phyloP scores from a whole-genome alignment of 2,329 filamentous ascomycete genomes.

The Cladosporium austrohemisphaericum region DNA sequence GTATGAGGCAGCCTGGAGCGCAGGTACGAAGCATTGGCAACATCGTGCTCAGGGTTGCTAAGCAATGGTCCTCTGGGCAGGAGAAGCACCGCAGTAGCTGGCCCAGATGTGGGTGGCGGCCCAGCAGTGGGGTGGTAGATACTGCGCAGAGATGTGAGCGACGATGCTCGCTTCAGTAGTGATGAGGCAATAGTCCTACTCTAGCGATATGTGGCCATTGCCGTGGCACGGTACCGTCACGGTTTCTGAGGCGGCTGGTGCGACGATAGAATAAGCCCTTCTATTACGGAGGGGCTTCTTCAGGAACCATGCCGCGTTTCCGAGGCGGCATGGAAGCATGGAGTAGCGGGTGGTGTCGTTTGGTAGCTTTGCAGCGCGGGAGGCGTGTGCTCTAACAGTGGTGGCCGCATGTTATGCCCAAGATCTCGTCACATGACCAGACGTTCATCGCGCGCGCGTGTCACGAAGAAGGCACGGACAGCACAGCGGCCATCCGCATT shows the following conservation, averaged over 20 bases:
- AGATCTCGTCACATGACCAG: no score
- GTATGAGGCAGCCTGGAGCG: conserved; percentile 36
- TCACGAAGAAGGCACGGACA: no score
- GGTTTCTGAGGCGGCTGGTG: conserved; percentile 12
- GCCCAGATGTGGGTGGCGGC: conserved; percentile 29
- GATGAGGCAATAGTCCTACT: conserved; percentile 30
- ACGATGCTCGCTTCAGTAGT: background rate
- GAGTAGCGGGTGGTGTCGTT: conserved; percentile 3
- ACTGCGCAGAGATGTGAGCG: conserved; percentile 16
- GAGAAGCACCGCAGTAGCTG: conserved; percentile 33
- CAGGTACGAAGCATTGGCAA: conserved; percentile 33
- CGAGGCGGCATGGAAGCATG: conserved; percentile 11
- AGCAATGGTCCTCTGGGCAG: conserved; percentile 42
- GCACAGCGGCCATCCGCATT: no score
- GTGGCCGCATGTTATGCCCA: no score
- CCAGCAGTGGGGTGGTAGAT: conserved; percentile 20
- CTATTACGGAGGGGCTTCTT: background rate
- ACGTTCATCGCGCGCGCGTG: background rate
- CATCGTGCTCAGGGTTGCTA: conserved; percentile 29
- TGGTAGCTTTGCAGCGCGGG: background rate
- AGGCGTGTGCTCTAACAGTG: background rate
- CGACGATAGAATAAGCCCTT: background rate
- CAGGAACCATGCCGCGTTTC: background rate
- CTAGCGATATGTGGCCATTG: conserved; percentile 41
- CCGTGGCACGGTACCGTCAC: conserved; percentile 39